Base-by-base conservation (phyloP, 352 stramenopile genomes). In the Paralagenidium karlingii region DNA sequence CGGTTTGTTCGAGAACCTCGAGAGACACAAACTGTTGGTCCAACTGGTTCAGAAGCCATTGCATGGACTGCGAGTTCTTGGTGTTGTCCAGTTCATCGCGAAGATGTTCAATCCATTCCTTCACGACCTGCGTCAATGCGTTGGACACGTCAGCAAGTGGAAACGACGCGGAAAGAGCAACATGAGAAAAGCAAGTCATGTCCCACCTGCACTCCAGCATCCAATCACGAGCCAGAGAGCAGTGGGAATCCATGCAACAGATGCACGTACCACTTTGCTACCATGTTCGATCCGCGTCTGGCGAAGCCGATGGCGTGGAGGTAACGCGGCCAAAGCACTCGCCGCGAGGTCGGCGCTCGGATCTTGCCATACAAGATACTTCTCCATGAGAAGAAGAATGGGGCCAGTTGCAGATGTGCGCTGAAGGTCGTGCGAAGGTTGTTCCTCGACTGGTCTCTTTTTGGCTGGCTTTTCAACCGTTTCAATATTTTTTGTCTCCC, bases 1-100 rank as follows among this genome's bases (percentile, higher is more conserved):
- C 29, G 13, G 70, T 88, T 53, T 88, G 79, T 51, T 88, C 75
- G 30, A 88, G 48, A 56, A 88, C 81, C 47, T 88, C 75, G 15
- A 88, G 63, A 34, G 75, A 88, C 24, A 88, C 56, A 47, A 82
- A 88, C 15, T 78, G 49, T 31, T 56, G 40, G 32, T 82, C 70
- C n/a, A 88, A 53, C 30, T 55, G 60, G 9, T 68, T 55, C 9
- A 88, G 41, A 1, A 77, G 41, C 13, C 38, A 51, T 16, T 64
- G 26, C 61, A 85, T 79, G 19, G 68, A 66, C 24, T 31, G 38
- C 1, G 45, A 47, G 1, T 58, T 78, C 27, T 55, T 66, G 18
- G 63, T 67, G 21, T 60, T 62, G 22, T 88, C 68, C 18, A 88
- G 47, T 40, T 85, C 70, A 22, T 85, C 68, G 20, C 65, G 68